Base-by-base conservation (phyloP, 116 monocot genomes). In the Iris pallida region DNA sequence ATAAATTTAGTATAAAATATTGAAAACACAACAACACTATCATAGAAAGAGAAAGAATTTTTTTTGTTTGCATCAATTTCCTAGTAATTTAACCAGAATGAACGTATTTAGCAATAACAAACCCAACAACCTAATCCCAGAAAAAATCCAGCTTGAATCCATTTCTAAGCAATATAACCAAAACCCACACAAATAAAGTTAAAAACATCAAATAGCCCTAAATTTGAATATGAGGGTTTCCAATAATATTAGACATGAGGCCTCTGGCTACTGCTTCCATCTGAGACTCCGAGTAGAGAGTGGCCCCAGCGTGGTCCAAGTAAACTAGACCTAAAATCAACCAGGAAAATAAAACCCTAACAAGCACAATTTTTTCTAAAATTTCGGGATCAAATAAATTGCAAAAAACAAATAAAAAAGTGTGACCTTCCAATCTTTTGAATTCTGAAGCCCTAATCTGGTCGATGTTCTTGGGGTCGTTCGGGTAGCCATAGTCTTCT, bases 241-340 rank as follows among this genome's bases (percentile, higher is more conserved):
- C 97, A 63, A 79, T 87, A 20, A 97, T 73, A 60, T 77, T 89
- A 30, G 89, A 87, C 13, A 76, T 78, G 45, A 97, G 83, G 68
- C 89, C 96, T 54, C 69, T 85, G n/a, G 72, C 51, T 7, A 92
- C 79, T 7, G 83, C 83, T 47, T 83, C 81, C 68, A 97, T 87
- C 78, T 97, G 97, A 1, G 75, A 52, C 55, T 97, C 92, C 11
- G 97, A 97, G 73, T 97, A 92, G 13, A 97, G 76, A 0, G 90
- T 80, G 5, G 97, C 92, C 45, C 97, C 92, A 5, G 90, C 92
- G 16, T 97, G 92, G 71, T 97, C 97, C 78, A 97, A 78, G 75
- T 97, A 97, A 20, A 78, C 87, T 40, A 68, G 13, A 45, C 92
- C 96, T 96, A 56, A 12, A 81, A 57, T 49, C 41, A 61, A 4